A percentile compares a stretch with the other conserved stretches of the same genome.
Evolutionary conservation across 495 filamentous ascomycete genomes (phyloP).

Genomic region (Penicillium pancosmium): DNA sequence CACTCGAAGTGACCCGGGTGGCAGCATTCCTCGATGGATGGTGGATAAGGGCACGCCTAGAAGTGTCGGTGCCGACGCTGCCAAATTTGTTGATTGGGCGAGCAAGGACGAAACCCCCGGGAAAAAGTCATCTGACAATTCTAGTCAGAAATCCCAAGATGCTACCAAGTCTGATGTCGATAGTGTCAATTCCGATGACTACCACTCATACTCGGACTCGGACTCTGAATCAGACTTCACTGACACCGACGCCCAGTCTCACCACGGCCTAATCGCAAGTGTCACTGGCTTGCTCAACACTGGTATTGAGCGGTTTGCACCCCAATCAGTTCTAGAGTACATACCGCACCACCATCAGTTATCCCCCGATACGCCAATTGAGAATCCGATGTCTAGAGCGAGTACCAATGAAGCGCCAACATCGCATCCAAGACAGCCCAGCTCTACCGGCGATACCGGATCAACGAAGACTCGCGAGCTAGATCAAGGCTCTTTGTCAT

Average conservation of each 20-base stretch:
- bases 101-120: conserved; percentile 53
- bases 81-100: conserved; percentile 87
- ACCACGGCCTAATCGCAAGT: conserved; percentile 49
- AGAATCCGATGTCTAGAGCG: conserved; percentile 8
- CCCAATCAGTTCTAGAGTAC: conserved; percentile 53
- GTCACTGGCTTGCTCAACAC: conserved; percentile 45
- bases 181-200: conserved; percentile 4
- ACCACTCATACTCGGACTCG: conserved; percentile 11
- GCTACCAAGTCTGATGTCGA: conserved; percentile 18
- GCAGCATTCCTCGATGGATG: conserved; percentile 90
- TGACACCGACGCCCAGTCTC: conserved; percentile 27
- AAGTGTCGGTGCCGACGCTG: conserved; percentile 79
- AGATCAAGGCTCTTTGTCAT: conserved; percentile 24
- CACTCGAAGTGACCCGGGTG: conserved; percentile 90
- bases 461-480: conserved; percentile 1
- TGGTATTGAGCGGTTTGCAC: conserved; percentile 45
- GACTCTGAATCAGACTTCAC: conserved; percentile 26
- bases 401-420: conserved; percentile 11
- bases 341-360: conserved; percentile 34
- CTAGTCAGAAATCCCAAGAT: conserved; percentile 7
- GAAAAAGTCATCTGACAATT: conserved; percentile 18
- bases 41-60: conserved; percentile 88
- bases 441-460: neutral
- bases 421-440: neutral
- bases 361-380: conserved; percentile 5